Evolutionary conservation across 2,329 filamentous ascomycete species (phyloP), one percentile per base, ranked within the genome.

Genomic region (Xylaria arbuscula): DNA sequence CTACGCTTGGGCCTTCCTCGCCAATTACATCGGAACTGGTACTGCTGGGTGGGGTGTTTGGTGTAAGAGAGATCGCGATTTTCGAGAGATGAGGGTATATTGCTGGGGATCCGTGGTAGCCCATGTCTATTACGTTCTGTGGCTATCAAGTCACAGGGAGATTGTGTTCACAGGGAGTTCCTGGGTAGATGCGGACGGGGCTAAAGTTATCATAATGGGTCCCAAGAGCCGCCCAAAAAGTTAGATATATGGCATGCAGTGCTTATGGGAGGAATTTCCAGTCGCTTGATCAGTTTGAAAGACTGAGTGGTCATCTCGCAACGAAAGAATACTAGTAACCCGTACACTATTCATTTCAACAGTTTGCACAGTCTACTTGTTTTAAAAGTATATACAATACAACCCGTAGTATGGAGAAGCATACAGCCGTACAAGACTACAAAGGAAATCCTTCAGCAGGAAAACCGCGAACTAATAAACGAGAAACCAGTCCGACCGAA

Each of bases 51-150:
- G 91, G 91, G 89, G 89, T 2, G 84, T 91, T 1, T 89, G 87
- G 81, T 89, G 87, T 71, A 79, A 76, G 15, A 81, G 88, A 32
- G 82, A 84, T 56, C 73, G 74, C 28, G 76, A 73, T 3, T 85
- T 81, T 72, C 79, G 76, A 11, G 81, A 83, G 65, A 78, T 97
- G 1, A 86, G 89, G 40, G 78, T 95, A 1, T 96, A 92, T 76
- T 93, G 92, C 75, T 97, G 92, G 90, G 94, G 92, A 0, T 87
- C 90, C 70, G 82, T 93, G 0, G 88, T 88, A 0, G 86, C 88
- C 62, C 90, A 97, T 74, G 84, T 93, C 40, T 97, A 93, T 78
- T 80, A 96, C 3, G 78, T 94, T 47, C 79, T 97, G 0, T 95
- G 92, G 76, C 80, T 94, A 15, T 91, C 89, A 0, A 95, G 90